These are phyloP conservation scores for Chrysoporthe deuterocubensis DNA, from an alignment of 2,329 filamentous ascomycete species.

Conservation along the genomic window DNA sequence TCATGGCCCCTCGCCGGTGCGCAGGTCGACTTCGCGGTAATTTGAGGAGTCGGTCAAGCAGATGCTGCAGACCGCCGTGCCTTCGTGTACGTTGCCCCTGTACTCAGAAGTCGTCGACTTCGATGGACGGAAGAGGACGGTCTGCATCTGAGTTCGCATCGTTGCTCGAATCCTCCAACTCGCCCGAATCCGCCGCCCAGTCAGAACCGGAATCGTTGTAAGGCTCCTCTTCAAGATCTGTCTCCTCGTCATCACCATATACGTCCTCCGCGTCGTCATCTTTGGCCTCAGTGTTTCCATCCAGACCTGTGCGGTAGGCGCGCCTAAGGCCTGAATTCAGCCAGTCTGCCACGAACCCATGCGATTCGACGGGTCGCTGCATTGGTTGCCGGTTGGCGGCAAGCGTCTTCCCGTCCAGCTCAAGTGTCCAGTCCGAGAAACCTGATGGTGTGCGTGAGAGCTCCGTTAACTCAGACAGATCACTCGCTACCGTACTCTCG, in stretches of 20 bases:
- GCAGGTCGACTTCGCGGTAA: background rate
- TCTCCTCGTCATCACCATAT: background rate
- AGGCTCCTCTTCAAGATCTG: background rate
- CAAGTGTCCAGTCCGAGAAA: conserved; percentile 11
- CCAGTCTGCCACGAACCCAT: conserved; percentile 13
- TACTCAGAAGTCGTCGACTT: background rate
- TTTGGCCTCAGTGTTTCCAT: background rate
- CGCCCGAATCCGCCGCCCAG: background rate
- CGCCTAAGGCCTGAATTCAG: background rate
- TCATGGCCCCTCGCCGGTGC: background rate
- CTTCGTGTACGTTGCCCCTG: background rate
- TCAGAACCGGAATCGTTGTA: background rate
- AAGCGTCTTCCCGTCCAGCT: background rate
- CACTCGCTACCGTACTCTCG: conserved; percentile 1
- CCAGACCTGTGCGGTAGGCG: background rate
- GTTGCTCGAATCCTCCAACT: background rate
- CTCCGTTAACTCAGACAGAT: background rate
- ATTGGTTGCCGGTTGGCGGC: background rate
- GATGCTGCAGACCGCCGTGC: background rate
- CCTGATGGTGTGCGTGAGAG: conserved; percentile 7
- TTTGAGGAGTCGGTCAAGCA: background rate
- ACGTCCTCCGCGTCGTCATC: background rate
- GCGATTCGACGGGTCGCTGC: background rate
- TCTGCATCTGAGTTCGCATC: background rate
- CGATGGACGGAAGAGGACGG: background rate